Evolutionary conservation across 2,329 filamentous ascomycete species (phyloP).

Genomic region (Macrophomina phaseolina): DNA sequence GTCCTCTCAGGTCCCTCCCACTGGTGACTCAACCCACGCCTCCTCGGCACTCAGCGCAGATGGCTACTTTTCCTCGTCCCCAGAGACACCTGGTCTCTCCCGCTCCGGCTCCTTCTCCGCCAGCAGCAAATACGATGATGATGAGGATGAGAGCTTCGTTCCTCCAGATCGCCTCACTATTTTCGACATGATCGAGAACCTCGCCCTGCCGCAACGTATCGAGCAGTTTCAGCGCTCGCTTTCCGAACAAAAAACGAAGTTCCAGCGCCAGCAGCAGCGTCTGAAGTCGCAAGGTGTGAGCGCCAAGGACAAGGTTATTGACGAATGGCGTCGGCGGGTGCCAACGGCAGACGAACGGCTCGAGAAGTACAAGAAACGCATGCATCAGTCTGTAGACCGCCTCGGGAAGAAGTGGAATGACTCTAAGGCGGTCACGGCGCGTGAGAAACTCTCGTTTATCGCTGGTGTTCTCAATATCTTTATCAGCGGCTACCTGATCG

Average conservation of each 20-base stretch:
- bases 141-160: conserved; percentile 71
- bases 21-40: conserved; percentile 22
- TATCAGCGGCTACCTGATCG: conserved; percentile 91
- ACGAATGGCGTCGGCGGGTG: conserved; percentile 87
- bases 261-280: conserved; percentile 81
- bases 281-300: conserved; percentile 75
- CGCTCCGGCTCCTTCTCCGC: conserved; percentile 82
- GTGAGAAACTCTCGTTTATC: conserved; percentile 96
- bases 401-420: conserved; percentile 87
- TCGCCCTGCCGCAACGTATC: conserved; percentile 85
- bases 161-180: conserved; percentile 88
- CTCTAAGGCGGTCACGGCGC: conserved; percentile 81
- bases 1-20: conserved; percentile 37
- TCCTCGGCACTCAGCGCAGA: conserved; percentile 11
- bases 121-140: conserved; percentile 84
- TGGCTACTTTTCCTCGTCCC: conserved; percentile 38
- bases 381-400: conserved; percentile 88
- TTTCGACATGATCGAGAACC: conserved; percentile 91
- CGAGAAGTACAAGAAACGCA: conserved; percentile 84
- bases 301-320: conserved; percentile 88
- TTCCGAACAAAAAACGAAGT: conserved; percentile 81
- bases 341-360: conserved; percentile 91
- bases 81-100: conserved; percentile 65
- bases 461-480: conserved; percentile 97
- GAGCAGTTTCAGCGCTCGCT: conserved; percentile 88